Base-by-base conservation (phyloP, 768 basidiomycete species). In the Tulasnella sp. region DNA sequence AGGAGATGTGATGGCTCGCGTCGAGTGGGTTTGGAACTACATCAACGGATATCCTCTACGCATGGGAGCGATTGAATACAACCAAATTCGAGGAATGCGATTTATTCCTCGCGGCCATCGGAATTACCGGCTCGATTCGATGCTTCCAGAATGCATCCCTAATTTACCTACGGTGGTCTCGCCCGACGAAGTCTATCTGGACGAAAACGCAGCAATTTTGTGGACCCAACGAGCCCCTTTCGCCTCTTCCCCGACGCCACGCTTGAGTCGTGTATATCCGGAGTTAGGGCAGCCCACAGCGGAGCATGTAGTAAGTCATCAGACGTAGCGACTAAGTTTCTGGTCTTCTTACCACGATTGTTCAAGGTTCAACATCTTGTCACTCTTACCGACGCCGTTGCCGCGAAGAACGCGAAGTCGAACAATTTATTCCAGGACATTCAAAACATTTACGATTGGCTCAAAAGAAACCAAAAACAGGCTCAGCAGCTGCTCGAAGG, bases 201-300 rank as follows among this genome's bases (percentile, higher is more conserved):
- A 29, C n/a, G 31, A 70, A 19, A 22, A 70, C 7, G n/a, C 36
- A 36, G 22, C 69, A 29, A n/a, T 73, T 7, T 29, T 8, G 6
- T 73, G 72, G 72, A 73, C 72, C 14, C 72, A 73, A 40, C 8
- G 40, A 25, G 49, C 72, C 15, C 5, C 31, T 7, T 73, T 73
- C 72, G 39, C 25, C 3, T 8, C 38, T 22, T 37, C 39, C 38
- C 72, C 72, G 12, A 37, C 72, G 34, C 11, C 52, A 9, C 4
- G 17, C 4, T 45, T 73, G 40, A 3, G 2, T 11, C 17, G 38
- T 39, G 36, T 73, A 36, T 39, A 40, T 37, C 42, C 49, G 17
- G 36, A 73, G 37, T 34, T 73, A n/a, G 72, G 72, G 14, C 39
- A n/a, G 12, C 72, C 72, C 4, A 40, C 40, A 1, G 72, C 3